These are phyloP conservation scores for Diplodia mutila DNA, from an alignment of 2,329 filamentous ascomycete species.

Conservation along the genomic window DNA sequence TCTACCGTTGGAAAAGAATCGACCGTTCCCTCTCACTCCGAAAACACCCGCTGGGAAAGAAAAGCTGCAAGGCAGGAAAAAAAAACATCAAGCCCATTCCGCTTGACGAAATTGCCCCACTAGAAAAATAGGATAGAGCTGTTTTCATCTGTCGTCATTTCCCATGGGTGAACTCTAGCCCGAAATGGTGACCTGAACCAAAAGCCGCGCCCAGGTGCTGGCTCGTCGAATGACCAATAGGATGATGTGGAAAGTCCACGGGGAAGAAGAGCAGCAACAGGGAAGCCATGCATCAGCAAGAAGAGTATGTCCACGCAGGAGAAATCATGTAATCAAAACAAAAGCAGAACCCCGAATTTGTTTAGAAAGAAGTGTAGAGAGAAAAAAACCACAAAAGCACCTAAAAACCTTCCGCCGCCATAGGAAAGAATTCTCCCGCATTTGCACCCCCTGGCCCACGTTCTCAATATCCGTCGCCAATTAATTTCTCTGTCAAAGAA, in stretches of 20 bases:
- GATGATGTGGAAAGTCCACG: neutral
- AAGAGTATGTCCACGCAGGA: neutral
- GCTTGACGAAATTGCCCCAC: neutral
- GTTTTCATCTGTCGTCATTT: neutral
- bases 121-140: neutral
- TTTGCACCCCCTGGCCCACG: constrained; percentile 10
- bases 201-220: neutral
- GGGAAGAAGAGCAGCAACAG: constrained; percentile 2
- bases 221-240: neutral
- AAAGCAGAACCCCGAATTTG: constrained; percentile 1
- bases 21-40: neutral
- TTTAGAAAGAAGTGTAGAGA: constrained; percentile 12
- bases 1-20: neutral
- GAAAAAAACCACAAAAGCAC: neutral
- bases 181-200: neutral
- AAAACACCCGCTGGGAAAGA: neutral
- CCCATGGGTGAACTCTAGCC: neutral
- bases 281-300: constrained; percentile 1
- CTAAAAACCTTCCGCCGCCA: neutral
- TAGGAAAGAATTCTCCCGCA: constrained; percentile 11
- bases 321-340: neutral
- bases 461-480: neutral
- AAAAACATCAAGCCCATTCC: neutral
- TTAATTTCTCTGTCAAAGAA: constrained; percentile 19
- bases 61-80: neutral